A percentile compares a stretch with the other conserved stretches of the same genome.
Evolutionary conservation across 106 monocot genomes (phyloP).

Genomic region (Acorus calamus): DNA sequence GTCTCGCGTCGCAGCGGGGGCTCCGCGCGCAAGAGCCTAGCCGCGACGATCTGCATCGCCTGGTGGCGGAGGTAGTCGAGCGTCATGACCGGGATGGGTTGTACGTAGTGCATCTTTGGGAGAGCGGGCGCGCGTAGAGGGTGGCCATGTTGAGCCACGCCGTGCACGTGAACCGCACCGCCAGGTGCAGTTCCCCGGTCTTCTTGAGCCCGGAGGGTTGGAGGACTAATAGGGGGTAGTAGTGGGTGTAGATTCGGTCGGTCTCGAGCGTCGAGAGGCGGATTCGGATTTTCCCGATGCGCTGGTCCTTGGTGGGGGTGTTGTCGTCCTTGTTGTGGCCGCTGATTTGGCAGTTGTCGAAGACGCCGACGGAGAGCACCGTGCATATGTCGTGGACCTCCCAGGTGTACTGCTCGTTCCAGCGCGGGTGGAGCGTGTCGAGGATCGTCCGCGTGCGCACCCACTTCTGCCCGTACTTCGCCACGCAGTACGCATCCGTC

Average conservation of each 20-base stretch:
- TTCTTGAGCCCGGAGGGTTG: constrained; percentile 22
- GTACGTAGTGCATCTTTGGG: constrained; percentile 30
- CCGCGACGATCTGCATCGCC: constrained; percentile 23
- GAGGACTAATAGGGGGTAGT: constrained; percentile 23
- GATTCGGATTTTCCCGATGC: constrained; percentile 25
- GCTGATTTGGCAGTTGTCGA: constrained; percentile 16
- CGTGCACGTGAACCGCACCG: constrained; percentile 31
- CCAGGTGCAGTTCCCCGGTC: constrained; percentile 27
- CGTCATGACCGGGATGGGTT: constrained; percentile 23
- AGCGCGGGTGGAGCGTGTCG: constrained; percentile 10
- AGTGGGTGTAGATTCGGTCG: constrained; percentile 24
- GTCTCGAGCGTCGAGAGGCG: constrained; percentile 22
- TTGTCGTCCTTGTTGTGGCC: constrained; percentile 3
- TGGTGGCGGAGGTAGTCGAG: constrained; percentile 27
- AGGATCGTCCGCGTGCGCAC: constrained; percentile 20
- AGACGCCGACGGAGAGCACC: constrained; percentile 26
- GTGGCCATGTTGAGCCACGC: constrained; percentile 25
- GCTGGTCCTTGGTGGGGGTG: constrained; percentile 4
- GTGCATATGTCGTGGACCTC: constrained; percentile 30
- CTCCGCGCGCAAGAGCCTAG: constrained; percentile 15
- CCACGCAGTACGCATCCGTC: constrained; percentile 26
- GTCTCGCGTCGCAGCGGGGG: constrained; percentile 19
- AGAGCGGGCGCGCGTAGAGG: constrained; percentile 21
- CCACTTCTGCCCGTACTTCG: constrained; percentile 29
- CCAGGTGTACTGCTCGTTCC: constrained; percentile 37